Evolutionary conservation across 2,329 filamentous ascomycete genomes (phyloP).

Genomic region (Arthrinium phaeospermum): DNA sequence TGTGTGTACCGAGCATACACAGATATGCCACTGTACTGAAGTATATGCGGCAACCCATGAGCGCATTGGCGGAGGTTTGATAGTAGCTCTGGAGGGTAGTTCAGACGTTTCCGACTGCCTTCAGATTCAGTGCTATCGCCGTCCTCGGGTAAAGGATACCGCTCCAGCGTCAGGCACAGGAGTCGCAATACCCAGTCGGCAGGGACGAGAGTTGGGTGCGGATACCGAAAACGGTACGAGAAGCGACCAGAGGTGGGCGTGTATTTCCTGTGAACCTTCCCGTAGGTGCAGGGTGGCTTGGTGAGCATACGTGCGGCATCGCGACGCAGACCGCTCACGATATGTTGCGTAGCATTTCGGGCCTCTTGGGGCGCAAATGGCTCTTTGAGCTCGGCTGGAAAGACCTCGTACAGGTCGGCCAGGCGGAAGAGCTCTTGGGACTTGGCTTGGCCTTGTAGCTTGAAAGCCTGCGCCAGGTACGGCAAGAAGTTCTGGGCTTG

Average conservation of each 20-base stretch:
- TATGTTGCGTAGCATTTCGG: not conserved
- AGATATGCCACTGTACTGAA: not conserved
- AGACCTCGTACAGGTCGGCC: not conserved
- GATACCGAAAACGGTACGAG: constrained; percentile 14
- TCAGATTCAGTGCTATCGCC: not conserved
- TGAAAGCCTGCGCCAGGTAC: not conserved
- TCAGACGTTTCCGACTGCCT: not conserved
- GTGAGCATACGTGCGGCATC: not conserved
- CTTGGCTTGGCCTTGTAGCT: not conserved
- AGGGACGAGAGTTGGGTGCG: constrained; percentile 1
- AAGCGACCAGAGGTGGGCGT: not conserved
- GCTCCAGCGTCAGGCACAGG: not conserved
- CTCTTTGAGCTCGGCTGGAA: not conserved
- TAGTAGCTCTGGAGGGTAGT: not conserved
- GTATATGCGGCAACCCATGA: not conserved
- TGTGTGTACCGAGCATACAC: not conserved
- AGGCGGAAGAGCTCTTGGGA: constrained; percentile 6
- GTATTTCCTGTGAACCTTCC: not conserved
- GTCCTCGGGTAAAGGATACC: not conserved
- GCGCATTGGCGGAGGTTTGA: not conserved
- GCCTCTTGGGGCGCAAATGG: not conserved
- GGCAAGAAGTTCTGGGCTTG: not conserved
- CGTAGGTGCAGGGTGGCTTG: not conserved
- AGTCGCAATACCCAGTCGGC: not conserved
- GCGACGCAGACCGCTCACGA: not conserved